phyloP scores from a whole-genome alignment of 352 stramenopile species.

The Phytopythium chamaehyphon region DNA sequence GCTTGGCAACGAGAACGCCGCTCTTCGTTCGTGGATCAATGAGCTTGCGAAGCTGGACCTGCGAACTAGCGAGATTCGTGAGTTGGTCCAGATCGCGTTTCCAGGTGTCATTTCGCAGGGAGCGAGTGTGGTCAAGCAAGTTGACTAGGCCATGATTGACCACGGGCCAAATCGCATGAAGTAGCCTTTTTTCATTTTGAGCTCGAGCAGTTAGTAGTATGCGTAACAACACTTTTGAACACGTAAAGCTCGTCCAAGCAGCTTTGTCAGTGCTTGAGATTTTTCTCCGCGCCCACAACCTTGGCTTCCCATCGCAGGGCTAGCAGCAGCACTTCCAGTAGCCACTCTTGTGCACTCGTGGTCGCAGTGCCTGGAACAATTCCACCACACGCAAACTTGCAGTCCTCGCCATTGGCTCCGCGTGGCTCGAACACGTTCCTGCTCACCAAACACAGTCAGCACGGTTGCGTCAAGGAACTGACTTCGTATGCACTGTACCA shows the following conservation, averaged over 20 bases:
- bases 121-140: neutral
- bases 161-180: no score
- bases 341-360: slow-evolving; percentile 46
- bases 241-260: neutral
- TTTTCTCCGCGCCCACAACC: slow-evolving; percentile 23
- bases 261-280: slow-evolving; percentile 1
- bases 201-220: neutral
- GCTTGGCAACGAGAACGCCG: neutral
- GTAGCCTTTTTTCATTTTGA: neutral
- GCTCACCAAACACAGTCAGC: slow-evolving; percentile 5
- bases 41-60: neutral
- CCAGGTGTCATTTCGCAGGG: neutral
- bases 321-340: slow-evolving; percentile 63
- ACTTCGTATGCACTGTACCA: slow-evolving; percentile 23
- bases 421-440: slow-evolving; percentile 49
- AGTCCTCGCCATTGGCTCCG: slow-evolving; percentile 20
- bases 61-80: neutral
- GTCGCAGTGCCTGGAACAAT: slow-evolving; percentile 36
- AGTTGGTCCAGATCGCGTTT: neutral
- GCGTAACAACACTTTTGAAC: neutral
- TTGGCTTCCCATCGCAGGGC: slow-evolving; percentile 52
- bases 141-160: neutral
- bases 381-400: slow-evolving; percentile 46
- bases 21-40: neutral
- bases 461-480: neutral